A percentile compares a stretch with the other conserved stretches of the same genome.
These are phyloP conservation scores for Solanum appendiculatum DNA, from an alignment of 257 asterid species.

Conservation along the genomic window DNA sequence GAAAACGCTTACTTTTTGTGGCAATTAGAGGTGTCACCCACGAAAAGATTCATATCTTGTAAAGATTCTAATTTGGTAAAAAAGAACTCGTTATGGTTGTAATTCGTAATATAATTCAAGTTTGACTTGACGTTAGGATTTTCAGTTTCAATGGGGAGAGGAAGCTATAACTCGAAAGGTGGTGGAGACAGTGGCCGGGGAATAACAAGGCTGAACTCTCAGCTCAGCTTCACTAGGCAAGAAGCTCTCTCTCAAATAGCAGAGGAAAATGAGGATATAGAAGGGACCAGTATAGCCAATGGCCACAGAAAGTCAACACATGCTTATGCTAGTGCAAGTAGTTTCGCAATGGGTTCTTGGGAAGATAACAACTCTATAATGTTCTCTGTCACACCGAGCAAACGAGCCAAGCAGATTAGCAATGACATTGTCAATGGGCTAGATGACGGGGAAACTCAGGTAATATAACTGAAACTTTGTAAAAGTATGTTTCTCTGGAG, in stretches of 20 bases:
- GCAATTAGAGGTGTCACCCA: not conserved
- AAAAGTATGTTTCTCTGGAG: not conserved
- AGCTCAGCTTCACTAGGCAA: constrained; percentile 53
- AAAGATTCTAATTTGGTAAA: not conserved
- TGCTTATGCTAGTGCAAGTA: constrained; percentile 21
- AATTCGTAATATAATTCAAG: not conserved
- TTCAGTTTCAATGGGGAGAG: constrained; percentile 40
- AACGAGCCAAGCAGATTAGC: constrained; percentile 21
- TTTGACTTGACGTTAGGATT: constrained; percentile 32
- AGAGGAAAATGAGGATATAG: constrained; percentile 34
- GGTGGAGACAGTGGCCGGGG: constrained; percentile 16
- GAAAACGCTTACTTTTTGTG: not conserved
- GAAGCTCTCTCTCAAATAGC: constrained; percentile 56
- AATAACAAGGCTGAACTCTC: constrained; percentile 63
- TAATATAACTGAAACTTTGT: constrained; percentile 3
- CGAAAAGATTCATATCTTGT: not conserved
- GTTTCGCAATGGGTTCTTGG: constrained; percentile 48
- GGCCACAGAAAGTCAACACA: constrained; percentile 23
- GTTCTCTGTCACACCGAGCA: constrained; percentile 42
- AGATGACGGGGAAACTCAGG: constrained; percentile 57
- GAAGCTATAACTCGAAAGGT: constrained; percentile 32
- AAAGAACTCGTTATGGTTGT: not conserved
- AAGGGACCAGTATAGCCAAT: not conserved
- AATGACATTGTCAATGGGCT: constrained; percentile 13
- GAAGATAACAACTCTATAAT: constrained; percentile 32